phyloP scores from a whole-genome alignment of 345 rosid genomes.

The Arabis alpina region DNA sequence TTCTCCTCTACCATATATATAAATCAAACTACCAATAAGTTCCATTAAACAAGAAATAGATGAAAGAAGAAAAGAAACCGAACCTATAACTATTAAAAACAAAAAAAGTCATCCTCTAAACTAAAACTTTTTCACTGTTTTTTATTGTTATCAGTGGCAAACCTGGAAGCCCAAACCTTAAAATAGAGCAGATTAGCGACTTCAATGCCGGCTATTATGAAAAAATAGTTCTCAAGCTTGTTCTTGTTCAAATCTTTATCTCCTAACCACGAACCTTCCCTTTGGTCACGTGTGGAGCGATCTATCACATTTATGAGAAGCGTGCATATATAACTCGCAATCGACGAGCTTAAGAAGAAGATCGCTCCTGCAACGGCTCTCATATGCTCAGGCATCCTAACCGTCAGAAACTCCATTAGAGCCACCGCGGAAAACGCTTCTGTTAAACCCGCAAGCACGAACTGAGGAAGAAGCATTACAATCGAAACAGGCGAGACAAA shows the following conservation, averaged over 20 bases:
- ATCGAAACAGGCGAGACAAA: slow-evolving; percentile 54
- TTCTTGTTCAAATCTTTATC: slow-evolving; percentile 64
- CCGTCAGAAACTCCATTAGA: slow-evolving; percentile 67
- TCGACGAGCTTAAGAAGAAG: slow-evolving; percentile 67
- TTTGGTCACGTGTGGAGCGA: slow-evolving; percentile 27
- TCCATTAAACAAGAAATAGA: too few relatives aligned
- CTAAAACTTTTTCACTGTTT: slow-evolving; percentile 12
- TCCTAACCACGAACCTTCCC: slow-evolving; percentile 54
- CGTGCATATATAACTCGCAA: slow-evolving; percentile 57
- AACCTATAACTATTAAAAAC: background rate
- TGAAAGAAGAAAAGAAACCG: background rate
- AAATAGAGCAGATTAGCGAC: slow-evolving; percentile 57
- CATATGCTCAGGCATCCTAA: slow-evolving; percentile 72
- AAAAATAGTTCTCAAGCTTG: slow-evolving; percentile 57
- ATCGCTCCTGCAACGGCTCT: slow-evolving; percentile 76
- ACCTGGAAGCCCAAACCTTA: slow-evolving; percentile 52
- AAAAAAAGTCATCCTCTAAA: background rate
- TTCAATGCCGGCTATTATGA: slow-evolving; percentile 52
- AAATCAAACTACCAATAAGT: too few relatives aligned
- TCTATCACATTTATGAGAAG: slow-evolving; percentile 52
- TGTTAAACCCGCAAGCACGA: slow-evolving; percentile 57
- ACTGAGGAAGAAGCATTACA: slow-evolving; percentile 62
- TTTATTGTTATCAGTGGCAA: slow-evolving; percentile 29
- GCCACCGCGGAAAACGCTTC: slow-evolving; percentile 84
- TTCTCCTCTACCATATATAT: too few relatives aligned